Evolutionary conservation across 2,329 filamentous ascomycete species (phyloP).

Genomic region (Sclerotinia trifoliorum): DNA sequence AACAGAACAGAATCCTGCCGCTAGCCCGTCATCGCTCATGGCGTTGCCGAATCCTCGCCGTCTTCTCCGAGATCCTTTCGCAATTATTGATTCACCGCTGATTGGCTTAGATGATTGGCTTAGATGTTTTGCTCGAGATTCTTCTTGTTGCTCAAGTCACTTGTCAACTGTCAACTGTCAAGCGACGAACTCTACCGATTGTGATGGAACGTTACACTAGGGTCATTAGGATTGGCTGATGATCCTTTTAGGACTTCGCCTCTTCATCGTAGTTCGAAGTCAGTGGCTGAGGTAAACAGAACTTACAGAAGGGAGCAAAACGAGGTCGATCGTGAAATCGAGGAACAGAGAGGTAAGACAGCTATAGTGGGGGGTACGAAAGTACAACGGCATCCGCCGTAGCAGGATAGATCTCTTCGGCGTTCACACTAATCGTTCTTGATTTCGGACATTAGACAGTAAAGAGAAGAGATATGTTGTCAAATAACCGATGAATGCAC

Average conservation of each 20-base stretch:
- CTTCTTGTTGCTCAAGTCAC: neutral
- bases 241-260: slow-evolving; percentile 19
- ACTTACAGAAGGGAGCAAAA: neutral
- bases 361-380: slow-evolving; percentile 10
- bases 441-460: neutral
- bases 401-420: neutral
- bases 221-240: slow-evolving; percentile 4
- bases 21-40: neutral
- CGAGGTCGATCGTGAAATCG: neutral
- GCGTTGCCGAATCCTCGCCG: slow-evolving; percentile 4
- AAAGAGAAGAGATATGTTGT: neutral
- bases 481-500: neutral
- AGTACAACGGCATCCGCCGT: neutral
- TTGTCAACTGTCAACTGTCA: neutral
- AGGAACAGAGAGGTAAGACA: slow-evolving; percentile 2
- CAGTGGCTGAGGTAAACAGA: neutral
- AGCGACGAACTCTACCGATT: slow-evolving; percentile 1
- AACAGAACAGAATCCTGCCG: slow-evolving; percentile 5
- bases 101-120: slow-evolving; percentile 23
- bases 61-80: slow-evolving; percentile 12
- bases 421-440: neutral
- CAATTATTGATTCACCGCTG: neutral
- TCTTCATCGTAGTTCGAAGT: neutral
- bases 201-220: slow-evolving; percentile 23
- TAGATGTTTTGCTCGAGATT: neutral